Evolutionary conservation across 2,329 filamentous ascomycete genomes (phyloP), one percentile per base, ranked within the genome.

Genomic region (Trichoderma afroharzianum): DNA sequence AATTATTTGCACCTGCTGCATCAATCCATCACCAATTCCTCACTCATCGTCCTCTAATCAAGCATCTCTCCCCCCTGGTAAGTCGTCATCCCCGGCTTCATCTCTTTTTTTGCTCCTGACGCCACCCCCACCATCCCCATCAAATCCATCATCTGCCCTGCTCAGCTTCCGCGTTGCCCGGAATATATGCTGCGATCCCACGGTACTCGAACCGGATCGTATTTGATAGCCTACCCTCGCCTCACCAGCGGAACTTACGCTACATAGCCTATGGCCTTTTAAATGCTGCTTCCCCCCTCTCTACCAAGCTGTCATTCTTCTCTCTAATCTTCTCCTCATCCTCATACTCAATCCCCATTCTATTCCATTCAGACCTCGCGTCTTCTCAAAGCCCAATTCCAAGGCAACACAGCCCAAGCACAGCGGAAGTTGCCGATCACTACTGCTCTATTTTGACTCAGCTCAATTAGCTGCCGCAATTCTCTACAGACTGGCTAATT

Each of bases 91-190:
- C 26, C 18, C 26, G 28, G 28, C 55, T 58, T 58, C 55, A 33
- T 11, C n/a, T 4, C 7, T 28, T 36, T 15, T 21, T 26, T 36
- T 33, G 63, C 47, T 26, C 30, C 59, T 36, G 39, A 33, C 67
- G 67, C 67, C 67, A 69, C 67, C 67, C 66, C 67, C 66, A 68
- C 66, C 28, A 68, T 59, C 66, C 33, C 66, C 28, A 68, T 59
- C 28, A 8, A 18, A 24, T 68, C 50, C 47, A 26, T 62, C 39
- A 63, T 47, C 61, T n/a, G 50, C 28, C 30, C 32, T n/a, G 28
- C 9, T 24, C 32, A 21, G 14, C 39, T 59, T 61, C 67, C 67
- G 67, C 67, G 57, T 50, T 61, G 55, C 28, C 67, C 67, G 67
- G 62, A 24, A 24, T n/a, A 8, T 32, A n/a, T 32, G 59, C 33